Evolutionary conservation across 768 basidiomycete species (phyloP), one percentile per base, ranked within the genome.

Genomic region (Floccularia luteovirens): DNA sequence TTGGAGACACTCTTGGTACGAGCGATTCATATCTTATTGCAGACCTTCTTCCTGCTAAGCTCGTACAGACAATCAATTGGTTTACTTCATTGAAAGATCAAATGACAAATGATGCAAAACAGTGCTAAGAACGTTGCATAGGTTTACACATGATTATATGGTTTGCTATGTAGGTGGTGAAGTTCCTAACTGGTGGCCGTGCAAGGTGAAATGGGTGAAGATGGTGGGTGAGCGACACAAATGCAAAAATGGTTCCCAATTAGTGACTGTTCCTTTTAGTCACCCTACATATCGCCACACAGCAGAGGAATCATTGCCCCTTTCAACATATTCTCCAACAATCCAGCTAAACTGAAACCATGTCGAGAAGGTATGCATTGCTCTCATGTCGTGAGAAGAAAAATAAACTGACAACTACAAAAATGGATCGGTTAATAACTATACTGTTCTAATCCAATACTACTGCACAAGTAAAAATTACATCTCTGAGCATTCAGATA

Each of bases 401-500:
- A n/a, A n/a, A n/a, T n/a, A n/a, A n/a, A n/a, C n/a, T n/a, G n/a
- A n/a, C n/a, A n/a, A n/a, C n/a, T n/a, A n/a, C n/a, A 16, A 28
- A 23, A 14, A 24, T 5, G 12, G 34, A 13, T 16, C 66, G 63
- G 51, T 57, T 20, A 52, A 67, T 1, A 52, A 63, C 14, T 83
- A 85, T 42, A 79, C 79, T 1, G 87, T 85, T 35, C 71, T 90
- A 23, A 86, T 90, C 36, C 88, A 90, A 51, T 70, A 76, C 53
- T 89, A 90, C 54, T 82, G 87, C 41, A 71, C 69, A 10, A 88
- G 87, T 4, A 75, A 73, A 21, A 87, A 90, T 58, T 84, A 81
- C 58, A 90, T 90, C 46, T 88, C 85, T 0, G 86, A 89, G 49
- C 87, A 90, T 56, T 84, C 83, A 0, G 87, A 90, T 58, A 90